These are phyloP conservation scores for Eleusine coracana DNA, from an alignment of 176 grass and related monocot genomes.

Conservation along the genomic window DNA sequence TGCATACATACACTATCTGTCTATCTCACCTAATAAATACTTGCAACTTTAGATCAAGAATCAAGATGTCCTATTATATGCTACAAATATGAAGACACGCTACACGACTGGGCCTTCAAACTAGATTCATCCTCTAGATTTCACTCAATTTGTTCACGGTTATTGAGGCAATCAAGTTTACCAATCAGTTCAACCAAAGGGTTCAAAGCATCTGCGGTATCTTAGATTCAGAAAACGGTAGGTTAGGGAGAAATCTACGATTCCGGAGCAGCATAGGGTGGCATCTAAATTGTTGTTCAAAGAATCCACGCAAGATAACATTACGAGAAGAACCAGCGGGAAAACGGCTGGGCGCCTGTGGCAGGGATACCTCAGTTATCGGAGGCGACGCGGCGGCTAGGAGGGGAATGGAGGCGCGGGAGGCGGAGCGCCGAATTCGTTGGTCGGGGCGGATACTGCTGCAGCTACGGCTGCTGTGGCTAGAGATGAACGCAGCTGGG, in stretches of 20 bases:
- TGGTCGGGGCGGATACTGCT: neutral
- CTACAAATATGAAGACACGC: neutral
- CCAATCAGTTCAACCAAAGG: neutral
- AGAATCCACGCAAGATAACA: neutral
- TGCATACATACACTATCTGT: neutral
- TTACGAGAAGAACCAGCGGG: neutral
- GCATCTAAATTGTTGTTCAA: neutral
- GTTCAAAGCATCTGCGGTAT: neutral
- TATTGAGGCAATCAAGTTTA: neutral
- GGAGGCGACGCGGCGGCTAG: neutral
- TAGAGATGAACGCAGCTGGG: neutral
- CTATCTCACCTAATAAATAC: neutral
- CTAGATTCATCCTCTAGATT: neutral
- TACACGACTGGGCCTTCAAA: neutral
- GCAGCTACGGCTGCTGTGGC: conserved; percentile 5
- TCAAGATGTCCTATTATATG: neutral
- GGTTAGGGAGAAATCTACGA: neutral
- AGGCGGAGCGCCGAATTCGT: neutral
- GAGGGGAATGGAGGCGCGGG: neutral
- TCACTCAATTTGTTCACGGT: neutral
- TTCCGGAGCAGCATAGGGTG: neutral
- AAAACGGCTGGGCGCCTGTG: neutral
- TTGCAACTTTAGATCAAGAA: neutral
- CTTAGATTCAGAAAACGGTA: neutral
- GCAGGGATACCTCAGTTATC: conserved; percentile 11